phyloP scores from a whole-genome alignment of 2,329 filamentous ascomycete genomes.

The Calonectria pauciramosa region DNA sequence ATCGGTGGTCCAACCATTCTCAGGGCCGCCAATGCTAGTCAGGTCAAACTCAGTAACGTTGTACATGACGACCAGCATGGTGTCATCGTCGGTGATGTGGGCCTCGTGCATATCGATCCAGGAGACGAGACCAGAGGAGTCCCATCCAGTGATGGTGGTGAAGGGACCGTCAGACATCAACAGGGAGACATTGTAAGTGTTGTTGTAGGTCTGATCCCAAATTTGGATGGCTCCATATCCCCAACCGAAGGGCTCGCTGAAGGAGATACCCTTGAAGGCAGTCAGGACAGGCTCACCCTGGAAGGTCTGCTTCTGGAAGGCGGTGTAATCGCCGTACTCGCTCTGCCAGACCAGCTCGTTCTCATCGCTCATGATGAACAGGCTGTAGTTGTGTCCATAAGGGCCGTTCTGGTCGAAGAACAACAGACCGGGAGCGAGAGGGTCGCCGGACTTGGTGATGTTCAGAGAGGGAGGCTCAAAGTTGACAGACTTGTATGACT shows the following conservation, averaged over 20 bases:
- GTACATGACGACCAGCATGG: slow-evolving; percentile 3
- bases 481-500: slow-evolving; percentile 8
- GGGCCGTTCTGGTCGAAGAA: slow-evolving; percentile 9
- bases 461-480: slow-evolving; percentile 5
- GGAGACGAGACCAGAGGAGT: slow-evolving; percentile 1
- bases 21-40: not conserved
- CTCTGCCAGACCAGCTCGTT: slow-evolving; percentile 9
- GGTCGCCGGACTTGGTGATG: slow-evolving; percentile 6
- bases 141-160: not conserved
- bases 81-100: slow-evolving; percentile 2
- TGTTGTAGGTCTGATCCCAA: slow-evolving; percentile 8
- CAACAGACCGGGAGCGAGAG: not conserved
- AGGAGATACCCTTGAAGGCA: not conserved
- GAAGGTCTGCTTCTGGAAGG: not conserved
- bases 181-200: not conserved
- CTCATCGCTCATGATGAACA: slow-evolving; percentile 6
- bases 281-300: not conserved
- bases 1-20: not conserved
- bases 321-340: slow-evolving; percentile 1
- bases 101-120: slow-evolving; percentile 7
- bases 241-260: slow-evolving; percentile 3
- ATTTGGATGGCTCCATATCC: not conserved
- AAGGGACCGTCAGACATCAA: slow-evolving; percentile 2
- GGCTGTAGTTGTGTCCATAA: slow-evolving; percentile 2
- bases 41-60: not conserved